Percentiles rank a stretch among this genome's conserved stretches.
These are phyloP conservation scores for Solanum etuberosum DNA, from an alignment of 257 asterid genomes.

Conservation along the genomic window DNA sequence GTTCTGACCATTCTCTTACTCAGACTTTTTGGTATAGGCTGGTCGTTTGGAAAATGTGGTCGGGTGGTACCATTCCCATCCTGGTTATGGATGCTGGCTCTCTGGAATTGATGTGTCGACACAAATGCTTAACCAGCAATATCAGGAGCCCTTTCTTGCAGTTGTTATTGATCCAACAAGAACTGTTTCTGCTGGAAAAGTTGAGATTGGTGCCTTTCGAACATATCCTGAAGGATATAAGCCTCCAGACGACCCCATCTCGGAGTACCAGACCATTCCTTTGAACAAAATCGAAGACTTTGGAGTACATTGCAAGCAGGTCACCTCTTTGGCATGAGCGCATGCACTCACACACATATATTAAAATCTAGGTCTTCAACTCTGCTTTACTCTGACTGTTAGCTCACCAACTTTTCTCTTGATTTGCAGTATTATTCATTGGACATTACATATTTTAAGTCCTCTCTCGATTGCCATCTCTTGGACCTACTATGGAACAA, in stretches of 20 bases:
- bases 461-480: conserved; percentile 83
- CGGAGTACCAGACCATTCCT: conserved; percentile 97
- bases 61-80: conserved; percentile 99
- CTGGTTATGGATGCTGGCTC: conserved; percentile 99
- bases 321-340: neutral
- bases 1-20: neutral
- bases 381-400: neutral
- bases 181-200: conserved; percentile 97
- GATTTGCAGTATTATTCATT: conserved; percentile 71
- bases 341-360: neutral
- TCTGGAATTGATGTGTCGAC: conserved; percentile 96
- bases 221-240: conserved; percentile 95
- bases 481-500: conserved; percentile 94
- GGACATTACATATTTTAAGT: conserved; percentile 95
- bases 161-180: conserved; percentile 99
- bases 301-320: conserved; percentile 99
- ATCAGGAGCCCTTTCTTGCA: conserved; percentile 92
- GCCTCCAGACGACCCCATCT: conserved; percentile 89
- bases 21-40: conserved; percentile 37
- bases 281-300: conserved; percentile 95
- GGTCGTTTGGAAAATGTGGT: conserved; percentile 93
- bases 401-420: neutral
- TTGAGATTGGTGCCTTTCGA: conserved; percentile 95
- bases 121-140: conserved; percentile 95
- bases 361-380: neutral